Conservation (phyloP, 345 rosid species). For the Atalantia buxifolia region DNA sequence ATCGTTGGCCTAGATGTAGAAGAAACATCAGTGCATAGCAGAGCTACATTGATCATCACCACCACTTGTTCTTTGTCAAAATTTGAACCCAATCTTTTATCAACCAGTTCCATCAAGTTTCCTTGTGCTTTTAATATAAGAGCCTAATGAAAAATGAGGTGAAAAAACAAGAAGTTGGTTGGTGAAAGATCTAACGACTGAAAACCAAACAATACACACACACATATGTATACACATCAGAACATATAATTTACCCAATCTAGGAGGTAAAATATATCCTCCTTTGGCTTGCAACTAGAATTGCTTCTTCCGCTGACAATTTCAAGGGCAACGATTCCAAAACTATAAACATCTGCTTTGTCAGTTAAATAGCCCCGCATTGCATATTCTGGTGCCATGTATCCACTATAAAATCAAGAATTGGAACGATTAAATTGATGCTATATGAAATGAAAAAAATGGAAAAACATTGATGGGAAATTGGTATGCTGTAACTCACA, state of each 20-base stretch:
- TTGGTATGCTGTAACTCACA: conserved; percentile 27
- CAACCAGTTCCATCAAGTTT: conserved; percentile 34
- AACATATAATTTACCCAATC: conserved; percentile 25
- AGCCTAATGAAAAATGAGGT: conserved; percentile 22
- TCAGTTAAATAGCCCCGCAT: conserved; percentile 31
- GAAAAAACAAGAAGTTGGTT: neutral
- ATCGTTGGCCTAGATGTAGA: conserved; percentile 43
- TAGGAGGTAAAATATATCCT: conserved; percentile 18
- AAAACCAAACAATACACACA: too few species aligned
- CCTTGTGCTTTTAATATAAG: conserved; percentile 37
- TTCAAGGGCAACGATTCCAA: conserved; percentile 36
- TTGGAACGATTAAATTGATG: neutral
- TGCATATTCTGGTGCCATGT: conserved; percentile 43
- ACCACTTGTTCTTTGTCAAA: conserved; percentile 42
- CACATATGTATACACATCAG: too few species aligned
- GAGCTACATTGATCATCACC: conserved; percentile 43
- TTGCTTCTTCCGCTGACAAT: conserved; percentile 31
- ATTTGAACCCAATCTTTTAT: conserved; percentile 37
- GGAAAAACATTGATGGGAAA: neutral
- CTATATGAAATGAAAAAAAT: neutral
- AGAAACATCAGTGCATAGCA: conserved; percentile 39
- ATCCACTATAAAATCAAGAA: conserved; percentile 27
- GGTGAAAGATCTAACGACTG: neutral
- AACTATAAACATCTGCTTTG: conserved; percentile 40
- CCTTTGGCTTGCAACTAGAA: neutral